These are phyloP conservation scores for Deinandra increscens DNA, from an alignment of 129 eudicot genomes.

Conservation along the genomic window DNA sequence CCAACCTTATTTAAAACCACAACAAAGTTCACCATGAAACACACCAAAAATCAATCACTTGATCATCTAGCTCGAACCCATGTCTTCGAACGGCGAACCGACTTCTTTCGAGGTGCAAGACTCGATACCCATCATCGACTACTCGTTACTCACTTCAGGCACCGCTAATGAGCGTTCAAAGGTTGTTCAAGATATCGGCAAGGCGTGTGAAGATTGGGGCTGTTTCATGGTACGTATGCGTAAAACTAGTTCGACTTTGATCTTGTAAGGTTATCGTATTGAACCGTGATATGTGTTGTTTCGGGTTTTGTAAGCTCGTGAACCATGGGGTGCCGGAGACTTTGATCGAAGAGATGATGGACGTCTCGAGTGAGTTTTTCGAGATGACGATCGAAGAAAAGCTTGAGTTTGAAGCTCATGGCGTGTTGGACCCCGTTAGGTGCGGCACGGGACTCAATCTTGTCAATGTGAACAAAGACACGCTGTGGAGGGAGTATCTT, in stretches of 20 bases:
- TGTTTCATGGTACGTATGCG: conserved; percentile 30
- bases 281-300: neutral
- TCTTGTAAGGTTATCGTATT: neutral
- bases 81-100: conserved; percentile 5
- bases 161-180: conserved; percentile 19
- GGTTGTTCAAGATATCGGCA: conserved; percentile 22
- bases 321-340: conserved; percentile 29
- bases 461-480: conserved; percentile 9
- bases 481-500: conserved; percentile 41
- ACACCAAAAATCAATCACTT: neutral
- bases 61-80: conserved; percentile 16
- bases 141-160: conserved; percentile 20
- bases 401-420: conserved; percentile 27
- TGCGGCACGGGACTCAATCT: conserved; percentile 21
- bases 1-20: neutral
- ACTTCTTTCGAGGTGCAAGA: conserved; percentile 9
- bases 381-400: conserved; percentile 29
- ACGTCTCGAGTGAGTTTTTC: conserved; percentile 18
- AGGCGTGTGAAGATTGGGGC: conserved; percentile 41
- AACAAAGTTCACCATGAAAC: neutral
- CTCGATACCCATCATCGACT: conserved; percentile 34
- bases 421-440: conserved; percentile 31
- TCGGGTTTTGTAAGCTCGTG: conserved; percentile 22
- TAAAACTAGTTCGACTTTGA: neutral
- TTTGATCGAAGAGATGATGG: conserved; percentile 33